Evolutionary conservation across 2,329 filamentous ascomycete species (phyloP).

Genomic region (Penicillium sp.): DNA sequence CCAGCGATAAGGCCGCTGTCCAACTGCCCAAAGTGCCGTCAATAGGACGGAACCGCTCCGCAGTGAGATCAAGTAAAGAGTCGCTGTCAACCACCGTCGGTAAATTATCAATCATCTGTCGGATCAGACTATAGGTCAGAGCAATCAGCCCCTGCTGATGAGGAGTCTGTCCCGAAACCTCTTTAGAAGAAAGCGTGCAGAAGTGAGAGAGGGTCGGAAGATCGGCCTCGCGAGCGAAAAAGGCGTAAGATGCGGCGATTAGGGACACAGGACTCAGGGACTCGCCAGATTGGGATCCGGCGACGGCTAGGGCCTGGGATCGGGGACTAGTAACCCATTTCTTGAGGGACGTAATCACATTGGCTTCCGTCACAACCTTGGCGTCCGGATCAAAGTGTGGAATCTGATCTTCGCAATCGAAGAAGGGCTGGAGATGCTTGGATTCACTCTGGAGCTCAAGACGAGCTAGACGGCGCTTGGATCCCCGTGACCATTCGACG

Average conservation of each 20-base stretch:
- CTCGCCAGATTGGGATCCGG: slow-evolving; percentile 27
- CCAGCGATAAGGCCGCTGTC: slow-evolving; percentile 37
- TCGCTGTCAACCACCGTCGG: slow-evolving; percentile 39
- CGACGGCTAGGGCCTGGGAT: slow-evolving; percentile 36
- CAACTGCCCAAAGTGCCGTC: slow-evolving; percentile 37
- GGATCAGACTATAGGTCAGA: slow-evolving; percentile 40
- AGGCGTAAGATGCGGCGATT: slow-evolving; percentile 37
- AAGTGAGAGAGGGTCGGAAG: slow-evolving; percentile 41
- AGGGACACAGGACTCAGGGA: slow-evolving; percentile 30
- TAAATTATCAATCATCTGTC: slow-evolving; percentile 38
- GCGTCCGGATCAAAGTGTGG: slow-evolving; percentile 29
- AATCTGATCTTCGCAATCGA: slow-evolving; percentile 37
- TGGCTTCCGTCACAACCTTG: slow-evolving; percentile 28
- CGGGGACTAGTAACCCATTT: slow-evolving; percentile 36
- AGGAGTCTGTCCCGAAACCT: slow-evolving; percentile 21
- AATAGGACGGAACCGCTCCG: slow-evolving; percentile 35
- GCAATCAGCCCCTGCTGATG: slow-evolving; percentile 37
- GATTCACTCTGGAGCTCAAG: slow-evolving; percentile 37
- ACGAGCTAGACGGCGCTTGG: slow-evolving; percentile 36
- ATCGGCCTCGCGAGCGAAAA: slow-evolving; percentile 29
- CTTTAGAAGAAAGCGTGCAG: slow-evolving; percentile 29
- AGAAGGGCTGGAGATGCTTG: slow-evolving; percentile 37
- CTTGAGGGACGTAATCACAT: slow-evolving; percentile 30
- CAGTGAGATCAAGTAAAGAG: slow-evolving; percentile 34
- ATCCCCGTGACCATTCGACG: slow-evolving; percentile 31